Evolutionary conservation across 495 filamentous ascomycete genomes (phyloP), one percentile per base, ranked within the genome.

Genomic region (Penicillium odoratum): DNA sequence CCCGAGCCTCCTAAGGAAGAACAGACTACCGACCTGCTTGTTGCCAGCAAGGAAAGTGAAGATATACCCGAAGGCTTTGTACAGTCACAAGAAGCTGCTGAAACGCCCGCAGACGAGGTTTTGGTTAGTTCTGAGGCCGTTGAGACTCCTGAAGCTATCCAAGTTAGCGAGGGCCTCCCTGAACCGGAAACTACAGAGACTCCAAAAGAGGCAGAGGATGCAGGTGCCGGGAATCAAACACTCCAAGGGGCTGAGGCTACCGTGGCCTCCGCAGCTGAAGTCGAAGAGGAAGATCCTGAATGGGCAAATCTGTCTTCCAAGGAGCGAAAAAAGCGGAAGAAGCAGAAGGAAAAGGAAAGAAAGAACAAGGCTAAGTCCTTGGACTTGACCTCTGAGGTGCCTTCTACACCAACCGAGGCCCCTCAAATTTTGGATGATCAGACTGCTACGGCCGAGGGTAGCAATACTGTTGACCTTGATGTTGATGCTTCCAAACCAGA

Each of bases 291-390:
- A 5, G 51, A 53, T 46, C 9, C 59, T 7, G 53, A 63, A 7
- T 59, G 65, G 26, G 50, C 51, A 15, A 56, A 43, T 15, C 42
- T 69, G 15, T 60, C 72, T 1, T 57, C 67, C 21, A 65, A 65
- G 33, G 62, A 68, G 53, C 62, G 59, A n/a, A 63, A 63, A 40
- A 70, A 70, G 57, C 63, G 59, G 25, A 77, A 76, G 62, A 75
- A 73, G 46, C 46, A 48, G 28, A 76, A 65, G 60, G 74, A 78
- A 54, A 48, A 48, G 13, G 46, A 48, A 28, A 26, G 28, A 7
- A 72, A 76, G 62, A 79, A 80, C 66, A 78, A 76, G 55, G 65
- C 62, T 21, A 77, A 78, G 56, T 62, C 64, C 10, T 47, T 72
- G 9, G 66, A 66, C 28, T 53, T 54, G 51, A 65, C 48, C 33